Conservation (phyloP, 768 basidiomycete genomes). For the Melanogaster broomeanus region DNA sequence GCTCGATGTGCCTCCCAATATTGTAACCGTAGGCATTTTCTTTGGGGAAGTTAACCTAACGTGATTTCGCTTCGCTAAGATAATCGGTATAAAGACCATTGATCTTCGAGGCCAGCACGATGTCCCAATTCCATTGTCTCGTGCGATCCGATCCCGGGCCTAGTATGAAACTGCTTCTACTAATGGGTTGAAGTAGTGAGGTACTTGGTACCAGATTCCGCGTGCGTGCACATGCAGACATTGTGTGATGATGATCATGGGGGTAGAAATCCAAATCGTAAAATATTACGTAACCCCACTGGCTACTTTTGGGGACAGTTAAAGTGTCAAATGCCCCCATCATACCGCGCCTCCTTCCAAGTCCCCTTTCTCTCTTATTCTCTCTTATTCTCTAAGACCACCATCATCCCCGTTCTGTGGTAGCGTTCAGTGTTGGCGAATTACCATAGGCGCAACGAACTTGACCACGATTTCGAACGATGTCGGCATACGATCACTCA, state of each 20-base stretch:
- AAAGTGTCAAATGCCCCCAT: slow-evolving; percentile 22
- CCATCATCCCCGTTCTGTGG: slow-evolving; percentile 15
- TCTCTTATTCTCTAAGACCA: no score
- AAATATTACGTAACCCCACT: slow-evolving; percentile 34
- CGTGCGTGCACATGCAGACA: no score
- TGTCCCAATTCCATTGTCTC: neutral
- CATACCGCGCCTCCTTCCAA: slow-evolving; percentile 3
- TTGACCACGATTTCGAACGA: slow-evolving; percentile 11
- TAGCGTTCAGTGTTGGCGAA: slow-evolving; percentile 4
- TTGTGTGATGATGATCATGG: no score
- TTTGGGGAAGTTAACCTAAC: slow-evolving; percentile 8
- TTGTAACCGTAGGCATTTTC: neutral
- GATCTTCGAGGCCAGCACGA: slow-evolving; percentile 15
- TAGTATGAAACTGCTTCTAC: neutral
- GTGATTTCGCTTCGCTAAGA: slow-evolving; percentile 4
- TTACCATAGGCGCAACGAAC: slow-evolving; percentile 8
- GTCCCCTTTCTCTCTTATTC: slow-evolving; percentile 15
- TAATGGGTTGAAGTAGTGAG: neutral
- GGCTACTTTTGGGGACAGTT: slow-evolving; percentile 31
- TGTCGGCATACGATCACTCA: slow-evolving; percentile 52
- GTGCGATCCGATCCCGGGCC: no score
- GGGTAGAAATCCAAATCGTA: no score
- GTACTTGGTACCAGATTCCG: neutral
- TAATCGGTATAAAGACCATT: slow-evolving; percentile 13
- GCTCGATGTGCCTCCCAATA: slow-evolving; percentile 30